Conservation (phyloP, 345 rosid species). For the Crucihimalaya himalaica region DNA sequence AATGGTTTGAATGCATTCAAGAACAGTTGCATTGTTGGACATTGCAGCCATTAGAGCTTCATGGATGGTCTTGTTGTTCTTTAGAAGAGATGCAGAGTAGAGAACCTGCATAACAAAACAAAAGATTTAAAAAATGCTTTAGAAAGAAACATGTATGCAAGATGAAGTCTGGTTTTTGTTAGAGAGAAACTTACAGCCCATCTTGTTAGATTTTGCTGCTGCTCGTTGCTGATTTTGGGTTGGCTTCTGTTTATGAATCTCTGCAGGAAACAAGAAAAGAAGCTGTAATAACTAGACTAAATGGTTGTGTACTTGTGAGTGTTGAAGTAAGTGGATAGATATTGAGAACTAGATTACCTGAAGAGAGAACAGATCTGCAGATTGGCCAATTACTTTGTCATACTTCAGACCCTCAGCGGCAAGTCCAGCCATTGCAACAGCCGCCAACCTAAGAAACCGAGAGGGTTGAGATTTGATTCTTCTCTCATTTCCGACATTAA, state of each 20-base stretch:
- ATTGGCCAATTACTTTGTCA: slow-evolving; percentile 94
- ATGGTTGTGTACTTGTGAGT: neutral
- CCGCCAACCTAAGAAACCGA: slow-evolving; percentile 62
- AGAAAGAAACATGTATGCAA: neutral
- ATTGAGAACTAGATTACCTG: slow-evolving; percentile 52
- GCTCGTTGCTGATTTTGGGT: slow-evolving; percentile 75
- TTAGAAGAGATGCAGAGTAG: slow-evolving; percentile 73
- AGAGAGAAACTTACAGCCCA: slow-evolving; percentile 77
- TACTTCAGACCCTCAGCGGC: slow-evolving; percentile 90
- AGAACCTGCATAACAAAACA: slow-evolving; percentile 60
- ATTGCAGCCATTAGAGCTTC: slow-evolving; percentile 79
- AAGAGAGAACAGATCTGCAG: slow-evolving; percentile 96
- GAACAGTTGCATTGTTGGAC: slow-evolving; percentile 70
- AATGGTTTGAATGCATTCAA: slow-evolving; percentile 78
- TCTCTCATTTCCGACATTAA: neutral
- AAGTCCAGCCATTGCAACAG: slow-evolving; percentile 93
- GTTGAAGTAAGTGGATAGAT: neutral
- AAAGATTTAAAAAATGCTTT: neutral
- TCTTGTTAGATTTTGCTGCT: slow-evolving; percentile 95
- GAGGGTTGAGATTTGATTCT: neutral
- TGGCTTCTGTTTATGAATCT: slow-evolving; percentile 85
- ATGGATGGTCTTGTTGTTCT: slow-evolving; percentile 68
- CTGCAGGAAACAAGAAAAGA: slow-evolving; percentile 41
- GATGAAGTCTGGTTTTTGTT: neutral
- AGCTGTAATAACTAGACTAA: neutral